Percentiles rank a stretch among this genome's conserved stretches.
phyloP scores from a whole-genome alignment of 306 rosid genomes.

The Lathyrus sativus region DNA sequence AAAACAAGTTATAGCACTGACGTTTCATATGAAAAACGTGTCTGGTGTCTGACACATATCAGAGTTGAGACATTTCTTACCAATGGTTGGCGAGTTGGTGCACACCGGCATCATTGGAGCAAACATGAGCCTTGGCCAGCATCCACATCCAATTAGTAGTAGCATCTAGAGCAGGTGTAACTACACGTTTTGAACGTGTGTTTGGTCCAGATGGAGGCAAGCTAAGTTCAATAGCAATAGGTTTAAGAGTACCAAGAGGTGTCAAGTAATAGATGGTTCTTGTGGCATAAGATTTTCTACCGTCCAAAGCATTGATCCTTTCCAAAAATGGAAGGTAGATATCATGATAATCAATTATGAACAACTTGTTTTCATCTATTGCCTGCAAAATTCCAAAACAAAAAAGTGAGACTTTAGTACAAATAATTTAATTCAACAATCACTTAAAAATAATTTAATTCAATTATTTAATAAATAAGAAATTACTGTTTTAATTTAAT shows the following conservation, averaged over 20 bases:
- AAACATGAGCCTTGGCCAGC: conserved; percentile 91
- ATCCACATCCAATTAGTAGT: conserved; percentile 86
- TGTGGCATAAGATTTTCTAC: conserved; percentile 89
- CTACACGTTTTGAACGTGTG: conserved; percentile 61
- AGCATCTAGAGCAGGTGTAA: conserved; percentile 76
- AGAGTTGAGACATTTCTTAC: conserved; percentile 41
- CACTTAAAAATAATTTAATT: no score
- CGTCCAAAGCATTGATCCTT: conserved; percentile 79
- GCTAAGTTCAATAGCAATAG: conserved; percentile 92
- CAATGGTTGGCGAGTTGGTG: conserved; percentile 96
- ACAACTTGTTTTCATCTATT: conserved; percentile 65
- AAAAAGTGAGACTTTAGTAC: neutral
- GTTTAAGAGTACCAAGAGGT: conserved; percentile 69
- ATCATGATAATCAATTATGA: conserved; percentile 82
- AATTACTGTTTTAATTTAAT: no score
- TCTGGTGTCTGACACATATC: neutral
- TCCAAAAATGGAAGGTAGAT: conserved; percentile 82
- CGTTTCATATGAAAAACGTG: neutral
- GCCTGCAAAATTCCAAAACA: conserved; percentile 53
- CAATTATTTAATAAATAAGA: no score
- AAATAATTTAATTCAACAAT: no score
- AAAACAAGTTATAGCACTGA: neutral
- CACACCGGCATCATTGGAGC: conserved; percentile 89
- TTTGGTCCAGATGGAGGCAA: conserved; percentile 65
- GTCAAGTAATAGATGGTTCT: conserved; percentile 74